phyloP scores from a whole-genome alignment of 2,329 filamentous ascomycete species.

The Pyrenophora graminea region DNA sequence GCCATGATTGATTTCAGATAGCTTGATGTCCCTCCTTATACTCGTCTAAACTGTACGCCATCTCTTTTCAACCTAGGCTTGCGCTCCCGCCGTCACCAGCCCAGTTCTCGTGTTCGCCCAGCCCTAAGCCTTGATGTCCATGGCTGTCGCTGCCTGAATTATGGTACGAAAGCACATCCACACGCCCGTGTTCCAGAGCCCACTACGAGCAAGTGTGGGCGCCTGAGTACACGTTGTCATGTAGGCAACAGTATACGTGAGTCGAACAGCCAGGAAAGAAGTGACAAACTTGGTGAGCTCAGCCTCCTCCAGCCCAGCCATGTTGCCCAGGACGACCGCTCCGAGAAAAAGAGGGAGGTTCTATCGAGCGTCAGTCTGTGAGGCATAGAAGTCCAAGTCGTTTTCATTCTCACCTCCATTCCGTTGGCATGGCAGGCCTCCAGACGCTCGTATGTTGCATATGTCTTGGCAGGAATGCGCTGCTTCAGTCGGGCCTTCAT shows the following conservation, averaged over 20 bases:
- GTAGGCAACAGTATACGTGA: conserved; percentile 47
- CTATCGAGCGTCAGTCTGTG: conserved; percentile 6
- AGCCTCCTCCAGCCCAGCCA: conserved; percentile 44
- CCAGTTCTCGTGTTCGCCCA: background rate
- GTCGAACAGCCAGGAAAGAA: conserved; percentile 43
- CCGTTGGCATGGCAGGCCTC: conserved; percentile 53
- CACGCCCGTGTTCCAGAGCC: conserved; percentile 25
- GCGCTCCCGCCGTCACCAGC: too few relatives aligned
- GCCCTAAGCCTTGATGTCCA: conserved; percentile 9
- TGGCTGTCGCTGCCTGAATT: conserved; percentile 28
- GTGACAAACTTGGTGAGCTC: conserved; percentile 45
- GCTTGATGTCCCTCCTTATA: background rate
- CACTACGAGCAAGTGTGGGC: conserved; percentile 22
- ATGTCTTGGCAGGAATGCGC: conserved; percentile 43
- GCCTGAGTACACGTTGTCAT: conserved; percentile 33
- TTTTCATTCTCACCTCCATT: conserved; percentile 40
- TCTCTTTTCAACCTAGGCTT: background rate
- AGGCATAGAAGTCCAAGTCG: background rate
- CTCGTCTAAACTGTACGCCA: background rate
- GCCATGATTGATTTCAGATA: background rate
- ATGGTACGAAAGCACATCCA: conserved; percentile 30
- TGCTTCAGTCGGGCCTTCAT: conserved; percentile 45
- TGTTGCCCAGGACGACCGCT: conserved; percentile 50
- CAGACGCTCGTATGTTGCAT: conserved; percentile 51
- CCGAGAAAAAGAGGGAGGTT: conserved; percentile 53